Conservation (phyloP, 306 rosid genomes). For the Parietaria judaica region DNA sequence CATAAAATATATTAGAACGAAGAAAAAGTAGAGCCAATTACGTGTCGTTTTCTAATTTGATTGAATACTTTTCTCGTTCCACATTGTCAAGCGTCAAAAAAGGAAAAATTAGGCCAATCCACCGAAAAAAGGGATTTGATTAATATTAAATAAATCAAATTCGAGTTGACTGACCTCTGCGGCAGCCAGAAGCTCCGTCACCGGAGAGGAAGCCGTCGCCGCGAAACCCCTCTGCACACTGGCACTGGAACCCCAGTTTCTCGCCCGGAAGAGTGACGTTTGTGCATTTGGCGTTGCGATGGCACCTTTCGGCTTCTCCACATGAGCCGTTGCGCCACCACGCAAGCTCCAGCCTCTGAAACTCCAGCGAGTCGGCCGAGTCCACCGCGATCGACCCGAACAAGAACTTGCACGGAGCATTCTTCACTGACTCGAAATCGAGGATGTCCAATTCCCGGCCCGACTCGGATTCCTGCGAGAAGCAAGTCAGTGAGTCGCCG, state of each 20-base stretch:
- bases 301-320: conserved; percentile 13
- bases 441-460: conserved; percentile 19
- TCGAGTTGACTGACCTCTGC: conserved; percentile 51
- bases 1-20: conserved; percentile 6
- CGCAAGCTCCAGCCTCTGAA: conserved; percentile 48
- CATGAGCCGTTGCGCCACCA: conserved; percentile 61
- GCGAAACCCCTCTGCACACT: conserved; percentile 34
- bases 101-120: no score
- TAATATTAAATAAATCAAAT: not conserved
- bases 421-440: not conserved
- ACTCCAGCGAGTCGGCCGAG: conserved; percentile 29
- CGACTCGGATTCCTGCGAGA: conserved; percentile 1
- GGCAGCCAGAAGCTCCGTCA: conserved; percentile 45
- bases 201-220: conserved; percentile 50
- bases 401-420: conserved; percentile 30
- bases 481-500: conserved; percentile 46
- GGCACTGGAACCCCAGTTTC: conserved; percentile 41
- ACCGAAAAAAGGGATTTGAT: not conserved
- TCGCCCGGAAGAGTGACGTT: not conserved
- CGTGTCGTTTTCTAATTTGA: conserved; percentile 10
- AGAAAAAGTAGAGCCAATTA: conserved; percentile 1
- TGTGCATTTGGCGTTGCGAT: conserved; percentile 19
- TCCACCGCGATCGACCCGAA: conserved; percentile 40
- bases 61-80: not conserved
- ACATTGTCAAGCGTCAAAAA: no score